These are phyloP conservation scores for Aspergillus sergii DNA, from an alignment of 2,329 filamentous ascomycete genomes.

Conservation along the genomic window DNA sequence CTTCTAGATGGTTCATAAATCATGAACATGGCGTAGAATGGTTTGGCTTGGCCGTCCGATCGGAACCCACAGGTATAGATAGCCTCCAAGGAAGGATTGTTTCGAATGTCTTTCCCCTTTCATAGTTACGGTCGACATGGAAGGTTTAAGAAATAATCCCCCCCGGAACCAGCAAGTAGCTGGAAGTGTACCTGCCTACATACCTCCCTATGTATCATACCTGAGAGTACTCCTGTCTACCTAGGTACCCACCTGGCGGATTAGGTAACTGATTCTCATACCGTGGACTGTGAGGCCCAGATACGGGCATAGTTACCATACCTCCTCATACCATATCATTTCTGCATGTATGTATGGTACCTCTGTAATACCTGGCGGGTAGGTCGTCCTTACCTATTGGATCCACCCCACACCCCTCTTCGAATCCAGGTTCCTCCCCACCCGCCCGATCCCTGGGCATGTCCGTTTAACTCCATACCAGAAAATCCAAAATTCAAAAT, in stretches of 20 bases:
- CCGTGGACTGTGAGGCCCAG: background rate
- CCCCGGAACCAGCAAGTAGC: background rate
- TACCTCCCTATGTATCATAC: background rate
- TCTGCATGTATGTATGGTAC: background rate
- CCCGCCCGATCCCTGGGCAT: conserved; percentile 15
- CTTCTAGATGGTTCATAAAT: background rate
- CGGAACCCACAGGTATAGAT: background rate
- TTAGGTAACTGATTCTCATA: background rate
- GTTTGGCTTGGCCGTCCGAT: background rate
- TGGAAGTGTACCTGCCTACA: background rate
- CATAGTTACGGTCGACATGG: background rate
- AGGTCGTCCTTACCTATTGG: conserved; percentile 7
- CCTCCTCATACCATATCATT: background rate
- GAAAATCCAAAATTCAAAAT: conserved; percentile 22
- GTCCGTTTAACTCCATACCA: conserved; percentile 20
- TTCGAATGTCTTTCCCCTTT: background rate
- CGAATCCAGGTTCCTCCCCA: conserved; percentile 14
- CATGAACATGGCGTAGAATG: background rate
- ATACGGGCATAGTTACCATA: background rate
- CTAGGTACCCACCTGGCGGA: background rate
- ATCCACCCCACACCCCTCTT: conserved; percentile 16
- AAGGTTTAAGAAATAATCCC: background rate
- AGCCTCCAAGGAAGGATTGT: background rate
- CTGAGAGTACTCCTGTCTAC: background rate
- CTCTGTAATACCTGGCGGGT: background rate